Evolutionary conservation across 257 asterid species (phyloP), one percentile per base, ranked within the genome.

Genomic region (Paraleonurus japonicus): DNA sequence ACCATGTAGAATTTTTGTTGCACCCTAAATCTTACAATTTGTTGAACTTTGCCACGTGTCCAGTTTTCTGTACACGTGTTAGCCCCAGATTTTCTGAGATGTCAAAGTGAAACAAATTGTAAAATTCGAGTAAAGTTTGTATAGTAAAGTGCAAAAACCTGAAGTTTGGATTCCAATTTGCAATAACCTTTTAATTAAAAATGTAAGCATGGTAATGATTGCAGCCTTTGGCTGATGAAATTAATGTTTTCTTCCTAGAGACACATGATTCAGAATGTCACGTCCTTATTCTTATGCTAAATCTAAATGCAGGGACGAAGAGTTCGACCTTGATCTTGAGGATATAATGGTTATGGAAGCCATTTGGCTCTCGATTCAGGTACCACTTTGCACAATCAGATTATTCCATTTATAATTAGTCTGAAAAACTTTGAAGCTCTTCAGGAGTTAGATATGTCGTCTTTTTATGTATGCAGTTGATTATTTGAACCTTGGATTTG

Each of bases 341-440:
- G 99, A 92, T 78, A 89, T 95, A 76, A 92, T 95, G 99, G 96
- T 95, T 66, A 92, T 92, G 98, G 99, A 95, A 82, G 98, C 99
- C 76, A 90, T 95, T 77, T 95, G 96, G 98, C 79, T 83, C 71
- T 95, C 99, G 63, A 90, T 95, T 78, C 98, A 92, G 99, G 98
- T 95, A 87, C 45, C 54, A 20, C 23, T 65, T 47, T 57, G 48
- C 19, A 11, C 28, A 75, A 41, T 60, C 17, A 7, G 64, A 60
- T 24, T 45, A 26, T 66, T 15, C 15, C 39, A 50, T 73, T 65
- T 63, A 68, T 41, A 22, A 60, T 27, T 57, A 8, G 41, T 33
- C 48, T 17, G 48, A 45, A 61, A 65, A 33, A 33, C 10, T 15
- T 12, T 35, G 71, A 47, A 60, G 57, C 65, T 57, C n/a, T 53